Evolutionary conservation across 768 basidiomycete species (phyloP).

Genomic region (Tylopilus vinaceipallidus): DNA sequence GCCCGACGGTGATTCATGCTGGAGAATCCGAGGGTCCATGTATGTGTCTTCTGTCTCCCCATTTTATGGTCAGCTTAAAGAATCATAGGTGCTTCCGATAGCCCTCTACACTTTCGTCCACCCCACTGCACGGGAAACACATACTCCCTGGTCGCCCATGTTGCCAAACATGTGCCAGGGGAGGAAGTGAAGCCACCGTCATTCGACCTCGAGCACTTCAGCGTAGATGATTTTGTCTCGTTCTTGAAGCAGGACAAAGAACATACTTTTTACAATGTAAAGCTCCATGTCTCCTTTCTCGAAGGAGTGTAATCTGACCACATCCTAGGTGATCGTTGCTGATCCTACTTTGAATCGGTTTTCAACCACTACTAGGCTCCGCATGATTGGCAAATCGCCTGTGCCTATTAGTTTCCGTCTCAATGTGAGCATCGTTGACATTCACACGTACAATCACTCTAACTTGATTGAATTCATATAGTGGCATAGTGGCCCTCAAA

Average conservation of each 20-base stretch:
- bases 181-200: not conserved
- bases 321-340: slow-evolving; percentile 3
- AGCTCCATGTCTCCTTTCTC: not conserved
- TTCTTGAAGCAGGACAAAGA: not conserved
- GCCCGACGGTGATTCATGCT: not conserved
- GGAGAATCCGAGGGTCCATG: not conserved
- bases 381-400: not conserved
- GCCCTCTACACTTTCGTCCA: slow-evolving; percentile 3
- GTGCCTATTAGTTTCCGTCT: not conserved
- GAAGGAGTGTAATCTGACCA: not conserved
- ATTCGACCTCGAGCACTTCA: not conserved
- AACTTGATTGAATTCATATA: not conserved
- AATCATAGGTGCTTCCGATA: not conserved
- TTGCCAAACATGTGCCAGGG: not conserved
- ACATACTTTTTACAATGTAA: slow-evolving; percentile 9
- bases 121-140: not conserved
- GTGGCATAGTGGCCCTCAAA: not conserved
- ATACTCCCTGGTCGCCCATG: slow-evolving; percentile 8
- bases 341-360: slow-evolving; percentile 9
- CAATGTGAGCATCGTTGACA: not conserved
- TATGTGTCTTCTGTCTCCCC: not conserved
- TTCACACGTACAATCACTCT: not conserved
- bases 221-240: not conserved
- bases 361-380: slow-evolving; percentile 6
- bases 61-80: too few relatives aligned